Percentiles rank a stretch among this genome's conserved stretches.
Evolutionary conservation across 306 rosid species (phyloP).

Genomic region (Ziziphus jujuba): DNA sequence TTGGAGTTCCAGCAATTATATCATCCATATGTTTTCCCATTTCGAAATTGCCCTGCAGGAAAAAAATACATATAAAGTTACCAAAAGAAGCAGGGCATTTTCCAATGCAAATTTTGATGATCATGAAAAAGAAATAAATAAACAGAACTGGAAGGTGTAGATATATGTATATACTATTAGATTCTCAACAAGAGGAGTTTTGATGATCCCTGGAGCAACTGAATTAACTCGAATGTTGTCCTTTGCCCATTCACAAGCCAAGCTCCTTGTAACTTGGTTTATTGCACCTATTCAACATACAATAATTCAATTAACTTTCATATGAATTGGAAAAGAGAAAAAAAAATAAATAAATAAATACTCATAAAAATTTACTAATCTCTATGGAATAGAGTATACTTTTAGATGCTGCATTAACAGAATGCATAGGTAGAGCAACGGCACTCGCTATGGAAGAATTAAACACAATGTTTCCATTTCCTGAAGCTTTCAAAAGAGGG

Average conservation of each 20-base stretch:
- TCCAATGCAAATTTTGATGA: too few species aligned
- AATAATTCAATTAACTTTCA: too few species aligned
- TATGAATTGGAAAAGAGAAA: too few species aligned
- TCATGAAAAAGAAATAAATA: too few species aligned
- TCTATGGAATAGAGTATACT: too few species aligned
- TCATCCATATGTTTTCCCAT: not conserved
- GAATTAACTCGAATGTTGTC: slow-evolving; percentile 53
- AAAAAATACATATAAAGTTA: too few species aligned
- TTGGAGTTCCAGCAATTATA: slow-evolving; percentile 28
- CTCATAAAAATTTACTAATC: too few species aligned
- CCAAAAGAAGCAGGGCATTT: not conserved
- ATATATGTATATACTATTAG: not conserved
- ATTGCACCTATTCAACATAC: slow-evolving; percentile 42
- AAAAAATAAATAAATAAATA: too few species aligned
- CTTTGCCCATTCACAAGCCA: slow-evolving; percentile 76
- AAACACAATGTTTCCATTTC: slow-evolving; percentile 43
- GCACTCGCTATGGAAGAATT: slow-evolving; percentile 37
- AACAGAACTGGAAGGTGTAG: not conserved
- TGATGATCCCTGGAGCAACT: slow-evolving; percentile 55
- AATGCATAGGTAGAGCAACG: slow-evolving; percentile 19
- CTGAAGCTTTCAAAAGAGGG: slow-evolving; percentile 43
- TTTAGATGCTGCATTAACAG: slow-evolving; percentile 51
- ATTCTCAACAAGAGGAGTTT: not conserved
- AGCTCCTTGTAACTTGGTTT: slow-evolving; percentile 57
- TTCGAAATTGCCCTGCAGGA: too few species aligned